A percentile compares a stretch with the other conserved stretches of the same genome.
phyloP scores from a whole-genome alignment of 495 filamentous ascomycete species.

The Aspergillus sclerotiicarbonarius region DNA sequence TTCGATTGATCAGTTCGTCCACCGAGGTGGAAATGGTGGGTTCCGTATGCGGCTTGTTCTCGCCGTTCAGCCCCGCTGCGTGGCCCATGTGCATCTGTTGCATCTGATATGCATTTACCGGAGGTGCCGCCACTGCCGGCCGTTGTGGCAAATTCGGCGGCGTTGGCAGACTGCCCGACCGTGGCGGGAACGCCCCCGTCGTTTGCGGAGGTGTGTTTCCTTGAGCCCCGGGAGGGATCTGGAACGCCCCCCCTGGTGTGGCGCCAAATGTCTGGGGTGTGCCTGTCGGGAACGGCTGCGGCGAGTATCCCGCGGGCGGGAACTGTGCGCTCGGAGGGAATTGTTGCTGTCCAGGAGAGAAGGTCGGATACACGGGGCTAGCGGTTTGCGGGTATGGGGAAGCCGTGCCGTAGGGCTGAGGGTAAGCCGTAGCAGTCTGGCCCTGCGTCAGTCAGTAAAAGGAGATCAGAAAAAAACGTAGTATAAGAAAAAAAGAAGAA shows the following conservation, averaged over 20 bases:
- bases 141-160: conserved; percentile 63
- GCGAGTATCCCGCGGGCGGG: conserved; percentile 40
- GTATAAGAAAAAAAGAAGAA: too few species aligned
- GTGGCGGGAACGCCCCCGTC: conserved; percentile 35
- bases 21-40: conserved; percentile 48
- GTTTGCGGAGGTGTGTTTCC: conserved; percentile 43
- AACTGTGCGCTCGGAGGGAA: conserved; percentile 33
- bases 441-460: conserved; percentile 2
- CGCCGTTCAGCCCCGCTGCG: conserved; percentile 32
- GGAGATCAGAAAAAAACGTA: too few species aligned
- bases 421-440: conserved; percentile 31
- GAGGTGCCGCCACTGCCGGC: conserved; percentile 56
- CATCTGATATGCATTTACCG: conserved; percentile 57
- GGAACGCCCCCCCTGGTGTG: too few species aligned
- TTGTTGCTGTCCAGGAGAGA: conserved; percentile 35
- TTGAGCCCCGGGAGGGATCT: too few species aligned
- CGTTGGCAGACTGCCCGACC: conserved; percentile 51
- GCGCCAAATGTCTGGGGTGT: conserved; percentile 27
- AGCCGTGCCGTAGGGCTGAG: conserved; percentile 37
- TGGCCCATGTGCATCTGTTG: conserved; percentile 64
- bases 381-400: conserved; percentile 43
- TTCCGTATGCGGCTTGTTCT: conserved; percentile 38
- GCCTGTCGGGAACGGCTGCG: conserved; percentile 40
- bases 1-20: conserved; percentile 58
- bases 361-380: conserved; percentile 41